Base-by-base conservation (phyloP, 768 basidiomycete species). In the Chiua virens region DNA sequence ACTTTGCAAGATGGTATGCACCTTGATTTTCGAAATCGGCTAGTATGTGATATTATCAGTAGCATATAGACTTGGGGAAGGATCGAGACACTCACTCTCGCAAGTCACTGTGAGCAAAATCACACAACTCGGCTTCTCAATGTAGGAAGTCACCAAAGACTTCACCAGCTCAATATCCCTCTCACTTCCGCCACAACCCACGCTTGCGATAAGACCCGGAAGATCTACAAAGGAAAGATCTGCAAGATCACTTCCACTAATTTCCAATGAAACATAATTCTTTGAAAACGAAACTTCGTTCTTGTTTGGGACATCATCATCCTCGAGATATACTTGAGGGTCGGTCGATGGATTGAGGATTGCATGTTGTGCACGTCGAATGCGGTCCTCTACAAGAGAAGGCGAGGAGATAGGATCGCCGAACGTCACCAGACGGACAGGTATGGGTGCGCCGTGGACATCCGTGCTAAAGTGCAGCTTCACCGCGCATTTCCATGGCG, bases 11-110 rank as follows among this genome's bases (percentile, higher is more conserved):
- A 17, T 77, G 71, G 52, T 85, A 81, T 0, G 88, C 88, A 0
- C 83, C 85, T 63, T 91, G 88, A 38, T 88, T 92, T 56, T 90
- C 86, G 18, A 87, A 87, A 54, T 92, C 87, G 46, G 87, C 89
- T 91, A 77, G 17, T 44, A 64, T 64, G 55, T 79, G 40, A 25
- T n/a, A 3, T 21, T 17, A n/a, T 53, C 15, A 15, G 83, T 8
- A 6, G 28, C 81, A 0, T 72, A 3, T 13, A 20, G n/a, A 35
- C 64, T 0, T 66, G 13, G 22, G 42, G 41, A 14, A 32, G 43
- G 35, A 28, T 1, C 5, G 13, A 8, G 14, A 35, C 1, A 52
- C 62, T 1, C 42, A 66, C 67, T 68, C 32, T 68, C 68, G 36
- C 67, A 68, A 0, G 87, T 78, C 0, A 89, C 82, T 0, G 87